phyloP scores from a whole-genome alignment of 2,329 filamentous ascomycete genomes.

The Exophiala alcalophila region DNA sequence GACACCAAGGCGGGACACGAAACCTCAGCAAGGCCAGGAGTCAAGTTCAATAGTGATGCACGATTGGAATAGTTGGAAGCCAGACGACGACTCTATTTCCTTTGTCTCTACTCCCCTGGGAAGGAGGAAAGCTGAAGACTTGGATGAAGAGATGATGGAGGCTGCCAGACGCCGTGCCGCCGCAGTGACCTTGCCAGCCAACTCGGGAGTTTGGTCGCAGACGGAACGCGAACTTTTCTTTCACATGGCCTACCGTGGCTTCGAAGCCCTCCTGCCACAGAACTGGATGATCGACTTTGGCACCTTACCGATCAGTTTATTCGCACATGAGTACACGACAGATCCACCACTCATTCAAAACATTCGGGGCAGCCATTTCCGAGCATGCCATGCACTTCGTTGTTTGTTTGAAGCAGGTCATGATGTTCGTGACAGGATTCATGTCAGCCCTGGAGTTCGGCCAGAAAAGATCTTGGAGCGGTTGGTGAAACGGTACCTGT shows the following conservation, averaged over 20 bases:
- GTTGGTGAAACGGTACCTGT: conserved; percentile 48
- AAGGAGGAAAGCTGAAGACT: conserved; percentile 10
- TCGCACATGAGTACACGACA: conserved; percentile 39
- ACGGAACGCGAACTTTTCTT: conserved; percentile 54
- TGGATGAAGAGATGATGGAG: conserved; percentile 27
- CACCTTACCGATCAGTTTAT: conserved; percentile 53
- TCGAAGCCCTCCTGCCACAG: conserved; percentile 53
- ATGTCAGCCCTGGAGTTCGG: conserved; percentile 35
- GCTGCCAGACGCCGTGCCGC: conserved; percentile 36
- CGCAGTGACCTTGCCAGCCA: conserved; percentile 39
- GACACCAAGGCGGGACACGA: conserved; percentile 7
- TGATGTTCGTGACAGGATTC: conserved; percentile 50
- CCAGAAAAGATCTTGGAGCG: conserved; percentile 22
- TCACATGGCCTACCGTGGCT: conserved; percentile 54
- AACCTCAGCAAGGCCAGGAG: not conserved
- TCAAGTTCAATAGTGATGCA: not conserved
- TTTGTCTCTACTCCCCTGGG: conserved; percentile 14
- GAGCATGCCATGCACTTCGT: conserved; percentile 52
- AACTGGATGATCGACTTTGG: conserved; percentile 54
- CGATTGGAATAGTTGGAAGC: not conserved
- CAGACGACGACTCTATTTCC: conserved; percentile 21
- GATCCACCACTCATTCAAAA: conserved; percentile 47
- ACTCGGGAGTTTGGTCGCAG: conserved; percentile 47
- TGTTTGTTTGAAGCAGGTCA: conserved; percentile 51
- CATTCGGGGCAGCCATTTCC: conserved; percentile 42